Percentiles rank a stretch among this genome's conserved stretches.
Conservation (phyloP, 805 yeast species). For the Candida fluviatilis region DNA sequence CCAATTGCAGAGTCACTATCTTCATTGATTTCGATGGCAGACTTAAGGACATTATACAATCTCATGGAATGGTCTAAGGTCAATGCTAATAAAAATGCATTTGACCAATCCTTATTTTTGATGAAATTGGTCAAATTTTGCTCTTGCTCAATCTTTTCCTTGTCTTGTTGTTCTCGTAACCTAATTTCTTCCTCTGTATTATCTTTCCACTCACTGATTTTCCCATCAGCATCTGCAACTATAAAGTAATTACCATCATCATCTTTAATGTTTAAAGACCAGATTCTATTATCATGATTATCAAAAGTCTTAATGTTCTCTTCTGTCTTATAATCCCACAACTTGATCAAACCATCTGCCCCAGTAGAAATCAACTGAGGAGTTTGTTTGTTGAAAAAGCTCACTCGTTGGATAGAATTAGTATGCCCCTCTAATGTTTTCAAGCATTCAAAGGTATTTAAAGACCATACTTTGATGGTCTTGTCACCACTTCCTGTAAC, state of each 20-base stretch:
- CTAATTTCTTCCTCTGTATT: constrained; percentile 69
- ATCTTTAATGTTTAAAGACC: constrained; percentile 73
- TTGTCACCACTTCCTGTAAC: constrained; percentile 92
- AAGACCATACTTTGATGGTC: constrained; percentile 84
- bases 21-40: constrained; percentile 48
- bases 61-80: constrained; percentile 88
- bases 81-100: constrained; percentile 83
- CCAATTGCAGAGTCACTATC: constrained; percentile 53
- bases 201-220: constrained; percentile 85
- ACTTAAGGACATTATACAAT: constrained; percentile 69
- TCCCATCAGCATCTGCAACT: constrained; percentile 94
- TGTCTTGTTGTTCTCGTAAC: constrained; percentile 48
- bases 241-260: constrained; percentile 63
- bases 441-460: constrained; percentile 68
- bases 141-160: constrained; percentile 73
- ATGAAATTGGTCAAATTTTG: constrained; percentile 80
- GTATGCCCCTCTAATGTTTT: constrained; percentile 93
- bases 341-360: constrained; percentile 90
- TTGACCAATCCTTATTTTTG: constrained; percentile 71
- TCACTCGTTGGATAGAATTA: constrained; percentile 82
- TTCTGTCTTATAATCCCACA: constrained; percentile 76
- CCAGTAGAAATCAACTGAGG: constrained; percentile 75
- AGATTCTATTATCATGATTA: constrained; percentile 87
- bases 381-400: constrained; percentile 56
- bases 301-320: constrained; percentile 84